Base-by-base conservation (phyloP, 2,329 filamentous ascomycete genomes). In the Penicillium psychrosexuale region DNA sequence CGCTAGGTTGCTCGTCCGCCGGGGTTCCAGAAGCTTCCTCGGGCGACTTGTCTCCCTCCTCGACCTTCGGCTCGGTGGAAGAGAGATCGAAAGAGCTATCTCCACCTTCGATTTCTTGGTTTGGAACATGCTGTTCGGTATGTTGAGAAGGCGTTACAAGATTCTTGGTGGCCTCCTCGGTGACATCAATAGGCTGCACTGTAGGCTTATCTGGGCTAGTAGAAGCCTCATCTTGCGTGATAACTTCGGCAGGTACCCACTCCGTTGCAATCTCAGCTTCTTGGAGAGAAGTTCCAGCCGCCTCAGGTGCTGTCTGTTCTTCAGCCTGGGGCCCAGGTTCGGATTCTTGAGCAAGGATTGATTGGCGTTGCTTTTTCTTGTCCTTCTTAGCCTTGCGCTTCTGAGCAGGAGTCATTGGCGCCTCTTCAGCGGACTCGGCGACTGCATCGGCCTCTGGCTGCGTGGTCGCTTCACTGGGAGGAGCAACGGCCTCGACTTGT, bases 361-460 rank as follows among this genome's bases (percentile, higher is more conserved):
- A 61, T 47, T 65, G 49, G 15, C 60, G 63, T 33, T 66, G 58
- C 52, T 66, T 65, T 50, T 69, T 63, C 53, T 61, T 67, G 33
- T 68, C 58, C 31, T 69, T 69, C 47, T 69, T 69, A 55, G 60
- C 66, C 49, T 60, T 45, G 28, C 12, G 47, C 30, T 36, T 61
- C 59, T 45, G 43, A 11, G 43, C 17, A n/a, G 43, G 43, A 15
- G 43, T 45, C 43, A 45, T 33, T 11, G 12, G 7, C 11, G 28
- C 43, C 17, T 45, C 43, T 22, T 45, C 43, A 1, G 28, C 8
- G 19, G 30, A 8, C 19, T 45, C 43, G 3, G 13, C 19, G 19
- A 28, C 42, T 22, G 28, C 34, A 43, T 48, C 15, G 13, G n/a
- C 15, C n/a, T 59, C 56, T n/a, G 11, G 8, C 8, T 24, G 43